phyloP scores from a whole-genome alignment of 345 rosid species.

The Abelmoschus esculentus region DNA sequence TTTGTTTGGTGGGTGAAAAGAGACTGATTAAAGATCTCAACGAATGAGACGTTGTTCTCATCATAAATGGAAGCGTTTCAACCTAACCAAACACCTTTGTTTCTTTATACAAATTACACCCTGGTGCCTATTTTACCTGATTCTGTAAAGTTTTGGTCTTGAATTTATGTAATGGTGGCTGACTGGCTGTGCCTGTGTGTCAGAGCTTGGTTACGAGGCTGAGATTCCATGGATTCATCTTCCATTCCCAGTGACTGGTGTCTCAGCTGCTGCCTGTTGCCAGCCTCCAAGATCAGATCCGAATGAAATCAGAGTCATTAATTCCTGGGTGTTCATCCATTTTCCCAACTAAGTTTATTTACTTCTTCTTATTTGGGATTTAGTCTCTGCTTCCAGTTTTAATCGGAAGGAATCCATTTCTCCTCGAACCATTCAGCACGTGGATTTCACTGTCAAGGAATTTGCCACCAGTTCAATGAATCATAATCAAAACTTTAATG shows the following conservation, averaged over 20 bases:
- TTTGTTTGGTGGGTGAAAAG: conserved; percentile 12
- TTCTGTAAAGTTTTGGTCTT: background rate
- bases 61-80: conserved; percentile 17
- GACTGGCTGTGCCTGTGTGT: background rate
- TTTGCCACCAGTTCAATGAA: background rate
- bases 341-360: background rate
- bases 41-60: conserved; percentile 31
- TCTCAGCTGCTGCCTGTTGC: no score
- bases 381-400: background rate
- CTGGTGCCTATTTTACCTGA: background rate
- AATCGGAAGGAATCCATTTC: background rate
- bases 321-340: background rate
- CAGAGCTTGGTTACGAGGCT: conserved; percentile 4
- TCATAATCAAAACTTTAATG: no score
- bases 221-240: background rate
- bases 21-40: conserved; percentile 23
- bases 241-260: no score
- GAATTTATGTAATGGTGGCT: background rate
- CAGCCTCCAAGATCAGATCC: no score
- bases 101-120: conserved; percentile 16
- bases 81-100: conserved; percentile 19
- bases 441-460: background rate
- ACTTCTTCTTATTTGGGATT: background rate
- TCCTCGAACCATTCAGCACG: background rate
- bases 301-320: background rate